Evolutionary conservation across 2,329 filamentous ascomycete genomes (phyloP).

Genomic region (Cadophora sp.): DNA sequence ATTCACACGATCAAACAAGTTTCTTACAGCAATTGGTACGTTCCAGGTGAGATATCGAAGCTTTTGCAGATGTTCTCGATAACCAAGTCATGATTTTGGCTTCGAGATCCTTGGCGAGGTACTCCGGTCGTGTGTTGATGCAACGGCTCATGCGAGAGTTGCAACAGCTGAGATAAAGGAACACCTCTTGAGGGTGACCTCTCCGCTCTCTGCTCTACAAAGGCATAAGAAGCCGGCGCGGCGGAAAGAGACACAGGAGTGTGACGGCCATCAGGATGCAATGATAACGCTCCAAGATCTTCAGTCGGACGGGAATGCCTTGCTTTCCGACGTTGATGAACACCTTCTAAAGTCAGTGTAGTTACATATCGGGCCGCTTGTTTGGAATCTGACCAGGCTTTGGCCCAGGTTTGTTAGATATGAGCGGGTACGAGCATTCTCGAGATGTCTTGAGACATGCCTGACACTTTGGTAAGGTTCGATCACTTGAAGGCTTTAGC

Average conservation of each 20-base stretch:
- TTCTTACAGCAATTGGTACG: not conserved
- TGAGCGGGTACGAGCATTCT: slow-evolving; percentile 15
- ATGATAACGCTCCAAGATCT: not conserved
- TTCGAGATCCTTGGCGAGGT: not conserved
- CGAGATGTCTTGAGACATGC: slow-evolving; percentile 15
- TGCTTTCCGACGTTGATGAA: not conserved
- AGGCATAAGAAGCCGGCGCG: not conserved
- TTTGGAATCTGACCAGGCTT: slow-evolving; percentile 14
- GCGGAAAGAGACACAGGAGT: not conserved
- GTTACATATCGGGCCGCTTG: not conserved
- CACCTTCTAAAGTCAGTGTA: not conserved
- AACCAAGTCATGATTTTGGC: not conserved
- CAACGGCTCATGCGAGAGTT: slow-evolving; percentile 21
- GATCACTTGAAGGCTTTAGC: slow-evolving; percentile 18
- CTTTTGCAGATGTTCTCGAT: not conserved
- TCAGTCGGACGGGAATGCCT: not conserved
- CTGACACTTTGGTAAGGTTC: slow-evolving; percentile 13
- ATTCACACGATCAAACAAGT: not conserved
- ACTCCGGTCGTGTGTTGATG: not conserved
- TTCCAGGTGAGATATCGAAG: not conserved
- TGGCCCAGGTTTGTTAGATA: slow-evolving; percentile 23
- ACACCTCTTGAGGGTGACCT: slow-evolving; percentile 15
- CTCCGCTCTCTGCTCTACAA: not conserved
- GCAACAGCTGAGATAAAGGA: slow-evolving; percentile 20
- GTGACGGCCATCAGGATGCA: not conserved